These are phyloP conservation scores for Trebouxia sp. DNA, from an alignment of 139 green algal species.

Conservation along the genomic window DNA sequence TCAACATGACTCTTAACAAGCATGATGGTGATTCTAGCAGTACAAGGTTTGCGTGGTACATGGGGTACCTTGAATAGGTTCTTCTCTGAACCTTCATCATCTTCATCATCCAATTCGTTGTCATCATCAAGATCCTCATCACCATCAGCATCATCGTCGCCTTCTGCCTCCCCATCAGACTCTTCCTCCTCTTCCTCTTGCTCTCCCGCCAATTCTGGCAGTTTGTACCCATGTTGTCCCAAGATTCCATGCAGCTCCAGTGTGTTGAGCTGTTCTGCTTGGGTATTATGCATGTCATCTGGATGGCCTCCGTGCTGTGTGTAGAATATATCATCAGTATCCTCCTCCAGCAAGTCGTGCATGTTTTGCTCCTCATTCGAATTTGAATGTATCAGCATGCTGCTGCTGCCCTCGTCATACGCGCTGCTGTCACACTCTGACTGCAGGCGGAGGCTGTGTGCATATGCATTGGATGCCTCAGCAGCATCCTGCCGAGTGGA, in stretches of 20 bases:
- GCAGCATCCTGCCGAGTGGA: not conserved
- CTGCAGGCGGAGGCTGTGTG: not conserved
- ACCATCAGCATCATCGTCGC: not conserved
- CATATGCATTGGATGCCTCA: not conserved
- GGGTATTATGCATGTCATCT: not conserved
- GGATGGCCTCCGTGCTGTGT: too few relatives aligned
- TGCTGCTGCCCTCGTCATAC: not conserved
- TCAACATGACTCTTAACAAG: not conserved
- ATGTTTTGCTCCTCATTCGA: slow-evolving; percentile 17
- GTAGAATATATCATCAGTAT: slow-evolving; percentile 15
- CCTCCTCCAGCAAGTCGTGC: slow-evolving; percentile 10
- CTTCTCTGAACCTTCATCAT: not conserved
- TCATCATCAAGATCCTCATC: slow-evolving; percentile 14
- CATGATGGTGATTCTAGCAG: too few relatives aligned
- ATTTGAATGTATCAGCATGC: slow-evolving; percentile 2
- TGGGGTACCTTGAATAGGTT: not conserved
- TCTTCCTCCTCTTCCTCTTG: slow-evolving; percentile 14
- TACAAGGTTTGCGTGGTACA: too few relatives aligned
- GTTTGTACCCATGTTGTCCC: slow-evolving; percentile 21
- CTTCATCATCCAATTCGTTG: not conserved
- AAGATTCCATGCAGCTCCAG: slow-evolving; percentile 7
- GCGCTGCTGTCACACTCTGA: slow-evolving; percentile 19
- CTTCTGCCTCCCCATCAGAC: slow-evolving; percentile 1
- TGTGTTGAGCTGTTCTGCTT: slow-evolving; percentile 9
- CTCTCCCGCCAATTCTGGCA: slow-evolving; percentile 2